These are phyloP conservation scores for Collybia nuda DNA, from an alignment of 768 basidiomycete species.

Conservation along the genomic window DNA sequence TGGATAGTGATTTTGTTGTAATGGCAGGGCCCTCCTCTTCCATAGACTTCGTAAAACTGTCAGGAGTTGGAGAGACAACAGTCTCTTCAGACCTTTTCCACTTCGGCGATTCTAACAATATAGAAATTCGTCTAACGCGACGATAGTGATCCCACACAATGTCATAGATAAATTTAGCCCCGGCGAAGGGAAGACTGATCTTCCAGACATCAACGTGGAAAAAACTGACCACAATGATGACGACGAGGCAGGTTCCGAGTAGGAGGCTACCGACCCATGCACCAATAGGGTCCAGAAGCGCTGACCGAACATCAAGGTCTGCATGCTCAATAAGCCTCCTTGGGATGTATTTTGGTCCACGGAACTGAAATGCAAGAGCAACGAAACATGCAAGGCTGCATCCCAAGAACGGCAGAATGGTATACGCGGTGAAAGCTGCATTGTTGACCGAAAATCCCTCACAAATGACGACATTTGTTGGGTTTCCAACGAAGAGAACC, in stretches of 20 bases:
- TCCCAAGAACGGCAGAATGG: slow-evolving; percentile 78
- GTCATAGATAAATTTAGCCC: slow-evolving; percentile 71
- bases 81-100: slow-evolving; percentile 13
- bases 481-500: slow-evolving; percentile 83
- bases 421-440: slow-evolving; percentile 77
- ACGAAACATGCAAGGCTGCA: slow-evolving; percentile 62
- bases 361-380: slow-evolving; percentile 61
- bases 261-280: slow-evolving; percentile 73
- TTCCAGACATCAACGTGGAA: slow-evolving; percentile 79
- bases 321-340: slow-evolving; percentile 33
- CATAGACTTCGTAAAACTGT: not conserved
- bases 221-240: slow-evolving; percentile 76
- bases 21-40: not conserved
- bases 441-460: slow-evolving; percentile 83
- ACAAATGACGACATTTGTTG: slow-evolving; percentile 91
- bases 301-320: slow-evolving; percentile 51
- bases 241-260: slow-evolving; percentile 64
- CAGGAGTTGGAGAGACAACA: not conserved
- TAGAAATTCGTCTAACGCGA: slow-evolving; percentile 23
- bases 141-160: slow-evolving; percentile 56
- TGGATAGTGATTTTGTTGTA: not conserved
- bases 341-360: slow-evolving; percentile 53
- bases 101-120: slow-evolving; percentile 16
- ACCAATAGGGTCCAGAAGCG: slow-evolving; percentile 71
- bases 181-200: slow-evolving; percentile 81